phyloP scores from a whole-genome alignment of 441 rosid genomes.

The Erysimum cheiri region DNA sequence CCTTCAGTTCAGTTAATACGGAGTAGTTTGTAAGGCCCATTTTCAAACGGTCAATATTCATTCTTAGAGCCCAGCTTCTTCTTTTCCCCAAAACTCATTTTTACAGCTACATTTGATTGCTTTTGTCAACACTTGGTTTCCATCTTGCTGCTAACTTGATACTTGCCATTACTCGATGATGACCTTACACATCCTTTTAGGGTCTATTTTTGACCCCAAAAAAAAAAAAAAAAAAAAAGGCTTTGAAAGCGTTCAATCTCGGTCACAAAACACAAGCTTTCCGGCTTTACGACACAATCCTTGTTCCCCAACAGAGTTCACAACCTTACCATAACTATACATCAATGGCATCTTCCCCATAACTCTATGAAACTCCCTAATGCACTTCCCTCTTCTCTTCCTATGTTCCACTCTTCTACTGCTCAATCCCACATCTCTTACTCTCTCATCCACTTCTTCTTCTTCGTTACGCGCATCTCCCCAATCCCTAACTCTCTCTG shows the following conservation, averaged over 20 bases:
- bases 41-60: not conserved
- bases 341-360: conserved; percentile 80
- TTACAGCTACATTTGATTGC: not conserved
- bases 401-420: conserved; percentile 75
- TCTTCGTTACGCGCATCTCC: conserved; percentile 85
- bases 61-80: not conserved
- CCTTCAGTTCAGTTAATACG: too few species aligned
- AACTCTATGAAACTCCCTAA: conserved; percentile 67
- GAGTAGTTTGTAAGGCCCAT: not conserved
- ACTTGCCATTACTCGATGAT: not conserved
- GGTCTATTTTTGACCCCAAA: not conserved
- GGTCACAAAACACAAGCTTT: conserved; percentile 69
- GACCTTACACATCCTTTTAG: not conserved
- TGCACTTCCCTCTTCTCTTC: conserved; percentile 83
- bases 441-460: conserved; percentile 32
- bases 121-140: not conserved
- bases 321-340: conserved; percentile 76
- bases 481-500: conserved; percentile 76
- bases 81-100: not conserved
- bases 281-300: conserved; percentile 76
- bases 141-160: conserved; percentile 2
- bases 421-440: conserved; percentile 76
- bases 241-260: conserved; percentile 22
- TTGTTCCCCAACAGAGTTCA: conserved; percentile 83
- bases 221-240: too few species aligned